Conservation (phyloP, 73 alveolate species). For the Uronychia binucleata region DNA sequence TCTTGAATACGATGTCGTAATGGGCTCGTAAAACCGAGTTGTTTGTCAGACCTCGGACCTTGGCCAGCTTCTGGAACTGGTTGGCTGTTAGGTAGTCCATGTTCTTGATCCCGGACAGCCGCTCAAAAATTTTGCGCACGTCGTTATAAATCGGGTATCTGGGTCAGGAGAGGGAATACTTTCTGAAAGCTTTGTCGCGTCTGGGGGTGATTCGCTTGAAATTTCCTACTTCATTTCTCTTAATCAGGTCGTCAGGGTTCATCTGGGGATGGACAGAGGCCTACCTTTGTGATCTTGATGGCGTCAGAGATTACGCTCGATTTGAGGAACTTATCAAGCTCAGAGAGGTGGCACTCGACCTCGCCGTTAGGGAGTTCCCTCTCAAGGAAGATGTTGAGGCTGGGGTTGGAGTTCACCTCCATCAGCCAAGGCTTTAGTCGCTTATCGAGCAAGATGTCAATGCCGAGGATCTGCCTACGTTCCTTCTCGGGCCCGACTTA, state of each 20-base stretch:
- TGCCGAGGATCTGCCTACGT: constrained; percentile 47
- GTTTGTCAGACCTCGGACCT: constrained; percentile 16
- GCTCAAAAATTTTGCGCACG: constrained; percentile 24
- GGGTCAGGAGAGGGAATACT: neutral
- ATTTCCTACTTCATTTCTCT: neutral
- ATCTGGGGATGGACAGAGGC: neutral
- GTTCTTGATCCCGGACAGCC: constrained; percentile 33
- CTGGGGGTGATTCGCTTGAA: constrained; percentile 7
- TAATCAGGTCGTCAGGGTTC: neutral
- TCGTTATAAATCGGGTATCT: constrained; percentile 18
- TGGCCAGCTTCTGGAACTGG: constrained; percentile 23
- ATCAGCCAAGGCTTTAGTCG: constrained; percentile 83
- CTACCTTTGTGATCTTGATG: neutral
- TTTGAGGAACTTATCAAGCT: constrained; percentile 75
- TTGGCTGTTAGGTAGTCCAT: constrained; percentile 19
- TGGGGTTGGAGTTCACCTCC: constrained; percentile 90
- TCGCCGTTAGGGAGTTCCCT: constrained; percentile 59
- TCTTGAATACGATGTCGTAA: constrained; percentile 27
- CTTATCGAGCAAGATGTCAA: constrained; percentile 85
- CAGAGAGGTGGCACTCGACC: constrained; percentile 57
- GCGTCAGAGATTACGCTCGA: constrained; percentile 2
- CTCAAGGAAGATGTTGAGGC: constrained; percentile 64
- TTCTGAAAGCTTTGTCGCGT: neutral
- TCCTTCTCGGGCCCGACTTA: constrained; percentile 9
- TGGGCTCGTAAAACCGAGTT: constrained; percentile 7